Conservation (phyloP, 208 protist species). For the Leishmania gerbilli region DNA sequence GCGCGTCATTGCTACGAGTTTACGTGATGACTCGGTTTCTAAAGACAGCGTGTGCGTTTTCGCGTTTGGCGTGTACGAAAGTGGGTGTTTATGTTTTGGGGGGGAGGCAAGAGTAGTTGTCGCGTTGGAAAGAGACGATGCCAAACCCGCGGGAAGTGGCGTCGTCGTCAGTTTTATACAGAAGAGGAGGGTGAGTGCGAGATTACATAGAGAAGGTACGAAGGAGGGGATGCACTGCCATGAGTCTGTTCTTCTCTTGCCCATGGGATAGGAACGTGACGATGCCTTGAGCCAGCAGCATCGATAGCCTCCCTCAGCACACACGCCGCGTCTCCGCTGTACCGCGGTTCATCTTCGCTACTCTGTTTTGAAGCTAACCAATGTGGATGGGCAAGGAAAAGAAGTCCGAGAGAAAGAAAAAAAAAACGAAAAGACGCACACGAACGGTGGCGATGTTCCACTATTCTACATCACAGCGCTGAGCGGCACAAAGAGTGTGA, state of each 20-base stretch:
- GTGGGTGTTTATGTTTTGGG: neutral
- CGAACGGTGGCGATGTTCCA: neutral
- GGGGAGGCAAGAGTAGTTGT: neutral
- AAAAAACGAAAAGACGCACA: neutral
- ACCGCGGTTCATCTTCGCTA: neutral
- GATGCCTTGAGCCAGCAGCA: neutral
- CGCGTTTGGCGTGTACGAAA: neutral
- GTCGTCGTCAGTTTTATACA: neutral
- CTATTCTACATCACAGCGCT: neutral
- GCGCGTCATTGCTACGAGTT: constrained; percentile 14
- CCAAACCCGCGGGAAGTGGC: no score
- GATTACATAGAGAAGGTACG: neutral
- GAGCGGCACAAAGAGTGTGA: neutral
- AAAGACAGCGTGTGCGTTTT: neutral
- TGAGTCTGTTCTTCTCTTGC: neutral
- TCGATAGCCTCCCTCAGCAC: neutral
- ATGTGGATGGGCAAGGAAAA: neutral
- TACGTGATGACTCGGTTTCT: constrained; percentile 27
- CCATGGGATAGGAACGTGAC: neutral
- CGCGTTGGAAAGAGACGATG: neutral
- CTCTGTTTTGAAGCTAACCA: neutral
- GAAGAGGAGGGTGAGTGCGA: neutral
- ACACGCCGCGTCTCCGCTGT: neutral
- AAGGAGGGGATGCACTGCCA: neutral
- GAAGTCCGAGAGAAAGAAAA: neutral